Percentiles rank a stretch among this genome's conserved stretches.
These are phyloP conservation scores for Hygrophoropsis aurantiaca DNA, from an alignment of 768 basidiomycete genomes.

Conservation along the genomic window DNA sequence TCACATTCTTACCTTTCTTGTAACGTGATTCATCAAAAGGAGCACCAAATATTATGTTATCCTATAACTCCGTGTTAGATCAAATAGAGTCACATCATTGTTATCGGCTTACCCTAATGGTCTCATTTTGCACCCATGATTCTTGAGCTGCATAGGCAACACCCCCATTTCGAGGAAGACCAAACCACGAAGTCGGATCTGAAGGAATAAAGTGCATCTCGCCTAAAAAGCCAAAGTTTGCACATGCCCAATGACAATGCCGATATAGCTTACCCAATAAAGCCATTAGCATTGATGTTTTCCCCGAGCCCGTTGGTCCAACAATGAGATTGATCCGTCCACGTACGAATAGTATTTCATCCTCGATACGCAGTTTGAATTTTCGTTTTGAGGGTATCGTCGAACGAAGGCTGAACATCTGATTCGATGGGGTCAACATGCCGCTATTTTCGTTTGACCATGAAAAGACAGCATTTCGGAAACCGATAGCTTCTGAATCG, in stretches of 20 bases:
- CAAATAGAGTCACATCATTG: not conserved
- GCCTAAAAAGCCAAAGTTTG: constrained; percentile 1
- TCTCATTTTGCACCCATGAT: constrained; percentile 83
- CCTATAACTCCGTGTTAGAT: constrained; percentile 20
- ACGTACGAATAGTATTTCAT: constrained; percentile 54
- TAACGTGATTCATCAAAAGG: constrained; percentile 43
- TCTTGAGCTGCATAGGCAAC: constrained; percentile 84
- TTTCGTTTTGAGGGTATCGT: constrained; percentile 30
- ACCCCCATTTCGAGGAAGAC: constrained; percentile 65
- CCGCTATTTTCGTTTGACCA: constrained; percentile 37
- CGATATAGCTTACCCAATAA: constrained; percentile 37
- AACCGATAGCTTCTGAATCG: constrained; percentile 42
- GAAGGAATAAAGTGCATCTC: constrained; percentile 67
- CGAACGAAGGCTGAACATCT: not conserved
- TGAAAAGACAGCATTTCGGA: constrained; percentile 52
- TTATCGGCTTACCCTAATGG: constrained; percentile 48
- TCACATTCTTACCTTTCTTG: constrained; percentile 28
- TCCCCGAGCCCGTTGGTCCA: constrained; percentile 61
- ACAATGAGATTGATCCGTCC: constrained; percentile 57
- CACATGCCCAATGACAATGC: not conserved
- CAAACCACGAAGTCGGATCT: constrained; percentile 59
- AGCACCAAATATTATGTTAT: constrained; percentile 46
- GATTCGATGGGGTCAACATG: constrained; percentile 10
- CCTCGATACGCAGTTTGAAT: constrained; percentile 51
- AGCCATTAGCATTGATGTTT: constrained; percentile 67